Base-by-base conservation (phyloP, 345 rosid genomes). In the Isatis tinctoria region DNA sequence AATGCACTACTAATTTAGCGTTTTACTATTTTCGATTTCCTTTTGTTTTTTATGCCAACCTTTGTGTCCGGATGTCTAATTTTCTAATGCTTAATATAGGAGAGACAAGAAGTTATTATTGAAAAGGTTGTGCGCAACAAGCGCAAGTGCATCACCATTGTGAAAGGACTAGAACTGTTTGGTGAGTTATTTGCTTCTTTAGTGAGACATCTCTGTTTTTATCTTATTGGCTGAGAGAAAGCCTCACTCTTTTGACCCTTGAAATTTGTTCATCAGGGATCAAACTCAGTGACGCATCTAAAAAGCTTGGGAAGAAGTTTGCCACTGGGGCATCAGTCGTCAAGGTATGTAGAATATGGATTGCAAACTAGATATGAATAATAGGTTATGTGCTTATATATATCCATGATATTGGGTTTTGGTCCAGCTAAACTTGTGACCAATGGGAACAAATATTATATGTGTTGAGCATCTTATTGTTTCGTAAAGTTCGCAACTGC, bases 241-340 rank as follows among this genome's bases (percentile, higher is more conserved):
- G 18, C 51, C 69, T 77, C 37, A 65, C 63, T 74, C 33, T 60
- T 59, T 30, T 56, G 63, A 59, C 43, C 47, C 30, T 5, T 53
- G 1, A 17, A 66, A 32, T 57, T 36, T 74, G 3, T 51, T 57
- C 11, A 77, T 71, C 83, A 94, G 98, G 98, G 58, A 78, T 94
- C 73, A 94, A 94, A 84, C 89, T 94, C 26, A 90, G 89, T 60
- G 97, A 94, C 22, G 98, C 98, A 28, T 87, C 97, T 3, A 94
- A 94, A 79, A 94, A 87, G 76, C 91, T 94, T 5, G 98, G 98
- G 72, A 92, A 92, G 76, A 94, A 94, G 87, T 94, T 91, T 79
- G 97, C 97, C 51, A 94, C 98, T 8, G 97, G 97, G 68, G 97
- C 98, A 51, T 94, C 98, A 11, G 97, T 91, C 74, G 97, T 94